phyloP scores from a whole-genome alignment of 805 yeast genomes.

The Nakazawaea anatomiae region DNA sequence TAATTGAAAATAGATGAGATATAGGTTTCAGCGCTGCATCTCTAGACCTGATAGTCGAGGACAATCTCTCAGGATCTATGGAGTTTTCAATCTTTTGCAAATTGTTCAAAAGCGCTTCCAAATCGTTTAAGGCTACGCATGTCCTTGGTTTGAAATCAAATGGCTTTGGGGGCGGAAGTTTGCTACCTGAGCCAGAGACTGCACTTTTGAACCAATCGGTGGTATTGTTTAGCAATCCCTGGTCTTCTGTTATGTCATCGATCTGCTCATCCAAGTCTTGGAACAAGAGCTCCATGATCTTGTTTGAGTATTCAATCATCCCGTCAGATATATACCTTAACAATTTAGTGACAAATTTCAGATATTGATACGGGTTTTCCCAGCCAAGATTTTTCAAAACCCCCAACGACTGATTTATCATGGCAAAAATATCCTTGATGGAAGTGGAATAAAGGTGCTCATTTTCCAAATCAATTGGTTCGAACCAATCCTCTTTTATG shows the following conservation, averaged over 20 bases:
- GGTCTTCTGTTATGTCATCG: constrained; percentile 11
- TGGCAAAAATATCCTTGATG: constrained; percentile 59
- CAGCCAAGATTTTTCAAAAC: constrained; percentile 60
- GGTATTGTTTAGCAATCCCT: constrained; percentile 3
- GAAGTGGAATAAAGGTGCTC: constrained; percentile 49
- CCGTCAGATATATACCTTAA: constrained; percentile 61
- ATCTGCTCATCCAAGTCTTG: constrained; percentile 32
- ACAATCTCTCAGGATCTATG: constrained; percentile 46
- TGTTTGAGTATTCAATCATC: constrained; percentile 42
- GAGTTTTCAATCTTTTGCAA: constrained; percentile 47
- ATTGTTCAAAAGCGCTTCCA: constrained; percentile 45
- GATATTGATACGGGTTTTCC: constrained; percentile 57
- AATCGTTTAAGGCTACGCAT: constrained; percentile 72
- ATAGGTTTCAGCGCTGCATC: constrained; percentile 12
- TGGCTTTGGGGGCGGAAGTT: constrained; percentile 39
- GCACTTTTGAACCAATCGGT: constrained; percentile 34
- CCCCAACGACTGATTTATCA: constrained; percentile 51
- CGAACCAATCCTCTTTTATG: constrained; percentile 50
- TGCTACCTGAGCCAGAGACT: constrained; percentile 29
- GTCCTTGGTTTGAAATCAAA: constrained; percentile 54
- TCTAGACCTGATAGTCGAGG: neutral
- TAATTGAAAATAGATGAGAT: constrained; percentile 56
- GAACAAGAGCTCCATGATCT: constrained; percentile 29
- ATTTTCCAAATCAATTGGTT: constrained; percentile 40
- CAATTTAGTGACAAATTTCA: constrained; percentile 54